phyloP scores from a whole-genome alignment of 1,284 basidiomycete genomes.

The Cryptococcus jaspeensis region DNA sequence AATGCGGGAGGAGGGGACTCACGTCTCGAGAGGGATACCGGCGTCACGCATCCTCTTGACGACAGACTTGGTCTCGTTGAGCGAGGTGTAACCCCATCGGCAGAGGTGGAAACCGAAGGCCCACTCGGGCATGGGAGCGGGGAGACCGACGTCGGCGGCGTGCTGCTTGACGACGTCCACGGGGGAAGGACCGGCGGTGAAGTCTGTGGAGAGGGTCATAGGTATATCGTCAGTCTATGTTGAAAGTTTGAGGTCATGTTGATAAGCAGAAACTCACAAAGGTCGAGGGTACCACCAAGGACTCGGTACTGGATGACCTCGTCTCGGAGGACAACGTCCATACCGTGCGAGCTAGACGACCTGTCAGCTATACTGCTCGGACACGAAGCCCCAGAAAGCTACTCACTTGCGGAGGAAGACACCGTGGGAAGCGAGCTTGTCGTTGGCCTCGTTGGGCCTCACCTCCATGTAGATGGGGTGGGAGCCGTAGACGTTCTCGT shows the following conservation, averaged over 20 bases:
- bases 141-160: constrained; percentile 45
- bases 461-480: constrained; percentile 32
- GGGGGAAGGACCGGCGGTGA: constrained; percentile 67
- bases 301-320: constrained; percentile 27
- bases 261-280: constrained; percentile 16
- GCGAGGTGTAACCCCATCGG: constrained; percentile 45
- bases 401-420: constrained; percentile 32
- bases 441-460: constrained; percentile 15
- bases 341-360: constrained; percentile 27
- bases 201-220: constrained; percentile 48
- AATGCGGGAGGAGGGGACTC: too few relatives aligned
- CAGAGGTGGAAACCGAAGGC: constrained; percentile 46
- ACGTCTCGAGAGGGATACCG: constrained; percentile 35
- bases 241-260: too few relatives aligned
- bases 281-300: constrained; percentile 35
- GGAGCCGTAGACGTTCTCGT: constrained; percentile 35
- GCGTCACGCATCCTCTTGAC: constrained; percentile 31
- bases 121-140: constrained; percentile 41
- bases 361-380: not conserved
- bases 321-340: constrained; percentile 33
- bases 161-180: constrained; percentile 67
- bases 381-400: not conserved
- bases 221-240: not conserved
- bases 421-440: constrained; percentile 20
- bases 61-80: constrained; percentile 32